Evolutionary conservation across 805 yeast species (phyloP).

Genomic region (Kodamaea restingae): DNA sequence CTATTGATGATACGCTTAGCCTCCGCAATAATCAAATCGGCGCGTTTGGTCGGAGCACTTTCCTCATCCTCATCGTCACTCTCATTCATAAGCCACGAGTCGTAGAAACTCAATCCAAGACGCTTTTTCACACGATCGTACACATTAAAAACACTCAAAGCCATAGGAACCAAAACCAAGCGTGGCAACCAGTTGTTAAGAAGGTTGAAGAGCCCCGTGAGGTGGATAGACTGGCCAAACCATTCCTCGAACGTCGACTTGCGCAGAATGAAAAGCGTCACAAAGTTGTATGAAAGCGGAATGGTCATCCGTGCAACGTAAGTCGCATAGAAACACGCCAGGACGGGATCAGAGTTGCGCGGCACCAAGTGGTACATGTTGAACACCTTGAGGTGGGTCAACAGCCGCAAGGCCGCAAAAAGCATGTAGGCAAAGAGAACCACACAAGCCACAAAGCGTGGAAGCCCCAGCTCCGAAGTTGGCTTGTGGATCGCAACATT

Average conservation of each 20-base stretch:
- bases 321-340: constrained; percentile 72
- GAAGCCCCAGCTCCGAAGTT: constrained; percentile 15
- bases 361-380: constrained; percentile 74
- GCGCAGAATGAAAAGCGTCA: constrained; percentile 57
- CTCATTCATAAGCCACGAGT: constrained; percentile 38
- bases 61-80: constrained; percentile 21
- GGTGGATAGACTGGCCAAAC: constrained; percentile 69
- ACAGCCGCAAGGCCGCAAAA: constrained; percentile 57
- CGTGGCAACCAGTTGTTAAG: constrained; percentile 76
- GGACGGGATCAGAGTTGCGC: constrained; percentile 67
- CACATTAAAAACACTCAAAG: constrained; percentile 59
- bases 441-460: constrained; percentile 38
- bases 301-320: constrained; percentile 79
- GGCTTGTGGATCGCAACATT: constrained; percentile 43
- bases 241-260: constrained; percentile 61
- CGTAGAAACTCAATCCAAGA: constrained; percentile 37
- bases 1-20: constrained; percentile 38
- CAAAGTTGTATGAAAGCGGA: constrained; percentile 75
- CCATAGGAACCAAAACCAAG: constrained; percentile 64
- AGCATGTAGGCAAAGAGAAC: constrained; percentile 61
- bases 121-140: constrained; percentile 54
- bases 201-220: constrained; percentile 68
- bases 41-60: constrained; percentile 20
- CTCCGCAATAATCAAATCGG: constrained; percentile 37
- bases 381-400: constrained; percentile 66